Conservation (phyloP, 1,139 yeast species). For the Saccharomyces hybrid region DNA sequence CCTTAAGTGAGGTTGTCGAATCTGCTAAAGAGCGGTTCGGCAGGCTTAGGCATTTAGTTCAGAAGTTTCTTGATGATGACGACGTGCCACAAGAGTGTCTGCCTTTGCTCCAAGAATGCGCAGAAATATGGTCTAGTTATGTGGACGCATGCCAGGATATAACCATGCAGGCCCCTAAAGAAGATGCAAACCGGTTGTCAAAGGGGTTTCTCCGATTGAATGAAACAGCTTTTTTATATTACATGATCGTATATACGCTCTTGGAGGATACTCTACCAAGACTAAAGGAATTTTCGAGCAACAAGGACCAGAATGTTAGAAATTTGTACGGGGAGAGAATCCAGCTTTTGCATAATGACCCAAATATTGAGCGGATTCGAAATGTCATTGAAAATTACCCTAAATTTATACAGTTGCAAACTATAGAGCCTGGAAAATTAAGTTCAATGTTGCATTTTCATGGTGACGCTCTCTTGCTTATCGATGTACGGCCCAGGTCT, state of each 20-base stretch:
- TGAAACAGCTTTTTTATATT: conserved; percentile 28
- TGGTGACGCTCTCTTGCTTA: conserved; percentile 35
- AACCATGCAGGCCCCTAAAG: conserved; percentile 5
- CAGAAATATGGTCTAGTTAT: conserved; percentile 20
- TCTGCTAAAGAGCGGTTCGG: neutral
- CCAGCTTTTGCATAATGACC: neutral
- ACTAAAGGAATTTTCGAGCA: neutral
- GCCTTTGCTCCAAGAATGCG: conserved; percentile 13
- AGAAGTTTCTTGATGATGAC: neutral
- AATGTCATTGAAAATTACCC: neutral
- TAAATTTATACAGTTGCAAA: neutral
- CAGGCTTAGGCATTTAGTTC: neutral
- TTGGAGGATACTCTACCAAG: conserved; percentile 17
- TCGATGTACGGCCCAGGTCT: conserved; percentile 56
- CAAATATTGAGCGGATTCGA: neutral
- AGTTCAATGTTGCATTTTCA: neutral
- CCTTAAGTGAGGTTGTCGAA: neutral
- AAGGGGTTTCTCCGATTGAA: conserved; percentile 13
- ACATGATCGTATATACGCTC: conserved; percentile 20
- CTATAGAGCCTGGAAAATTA: neutral
- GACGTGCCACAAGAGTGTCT: neutral
- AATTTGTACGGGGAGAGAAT: neutral
- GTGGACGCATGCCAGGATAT: conserved; percentile 18
- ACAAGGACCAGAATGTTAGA: neutral
- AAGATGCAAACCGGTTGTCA: neutral